A percentile compares a stretch with the other conserved stretches of the same genome.
phyloP scores from a whole-genome alignment of 2,329 filamentous ascomycete genomes.

The Phoma herbarum region DNA sequence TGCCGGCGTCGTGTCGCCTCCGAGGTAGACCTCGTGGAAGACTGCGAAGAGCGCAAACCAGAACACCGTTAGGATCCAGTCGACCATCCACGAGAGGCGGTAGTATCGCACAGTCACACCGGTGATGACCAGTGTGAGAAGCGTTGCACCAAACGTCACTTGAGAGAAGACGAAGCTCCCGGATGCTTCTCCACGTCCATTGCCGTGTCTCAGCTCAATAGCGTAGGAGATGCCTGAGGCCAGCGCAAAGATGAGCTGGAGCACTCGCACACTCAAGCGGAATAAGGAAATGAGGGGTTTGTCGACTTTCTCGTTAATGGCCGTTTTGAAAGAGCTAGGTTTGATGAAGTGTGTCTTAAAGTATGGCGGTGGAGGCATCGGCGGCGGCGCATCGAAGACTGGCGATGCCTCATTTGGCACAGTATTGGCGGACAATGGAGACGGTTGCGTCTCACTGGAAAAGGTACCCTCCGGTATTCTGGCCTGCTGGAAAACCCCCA shows the following conservation, averaged over 20 bases:
- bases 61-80: conserved; percentile 31
- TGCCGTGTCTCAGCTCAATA: conserved; percentile 27
- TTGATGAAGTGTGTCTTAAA: conserved; percentile 29
- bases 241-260: conserved; percentile 36
- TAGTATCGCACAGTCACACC: conserved; percentile 33
- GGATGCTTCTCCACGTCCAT: conserved; percentile 5
- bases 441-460: not conserved
- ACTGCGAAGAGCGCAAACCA: conserved; percentile 37
- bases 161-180: conserved; percentile 33
- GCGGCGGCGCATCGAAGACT: conserved; percentile 11
- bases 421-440: conserved; percentile 1
- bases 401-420: not conserved
- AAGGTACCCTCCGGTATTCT: not conserved
- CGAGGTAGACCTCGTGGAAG: conserved; percentile 30
- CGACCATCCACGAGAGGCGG: conserved; percentile 32
- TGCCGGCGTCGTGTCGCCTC: not conserved
- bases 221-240: conserved; percentile 39
- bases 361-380: conserved; percentile 31
- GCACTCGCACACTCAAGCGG: conserved; percentile 29
- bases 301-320: conserved; percentile 30
- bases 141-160: conserved; percentile 29
- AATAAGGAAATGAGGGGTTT: conserved; percentile 34
- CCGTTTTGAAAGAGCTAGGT: conserved; percentile 31
- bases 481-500: not conserved
- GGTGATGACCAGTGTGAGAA: conserved; percentile 28